These are phyloP conservation scores for Raphanus hybrid DNA, from an alignment of 441 rosid species.

Conservation along the genomic window DNA sequence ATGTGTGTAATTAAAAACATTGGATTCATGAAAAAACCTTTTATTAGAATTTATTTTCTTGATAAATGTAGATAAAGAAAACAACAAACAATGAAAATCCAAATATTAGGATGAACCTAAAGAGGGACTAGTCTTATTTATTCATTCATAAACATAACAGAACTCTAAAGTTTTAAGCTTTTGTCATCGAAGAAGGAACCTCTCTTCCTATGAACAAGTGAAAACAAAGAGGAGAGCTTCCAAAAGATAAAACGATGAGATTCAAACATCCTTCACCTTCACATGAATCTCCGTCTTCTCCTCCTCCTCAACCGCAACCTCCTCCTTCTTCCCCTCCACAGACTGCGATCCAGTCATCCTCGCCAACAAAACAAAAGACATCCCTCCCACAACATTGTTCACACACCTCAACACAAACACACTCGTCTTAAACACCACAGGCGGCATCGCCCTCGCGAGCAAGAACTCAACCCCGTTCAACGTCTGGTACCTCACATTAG, in stretches of 20 bases:
- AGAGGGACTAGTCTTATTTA: constrained; percentile 32
- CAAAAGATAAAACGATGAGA: constrained; percentile 5
- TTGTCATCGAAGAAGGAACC: not conserved
- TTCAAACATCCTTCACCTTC: constrained; percentile 36
- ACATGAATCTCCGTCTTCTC: constrained; percentile 53
- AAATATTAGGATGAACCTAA: constrained; percentile 32
- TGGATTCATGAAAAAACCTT: too few relatives aligned
- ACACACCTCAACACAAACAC: constrained; percentile 70
- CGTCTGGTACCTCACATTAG: constrained; percentile 92
- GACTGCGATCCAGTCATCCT: constrained; percentile 92
- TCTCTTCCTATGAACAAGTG: constrained; percentile 34
- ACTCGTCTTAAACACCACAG: constrained; percentile 64
- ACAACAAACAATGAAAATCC: constrained; percentile 28
- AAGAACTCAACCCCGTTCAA: constrained; percentile 78
- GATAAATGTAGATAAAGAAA: constrained; percentile 10
- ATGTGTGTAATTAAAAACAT: too few relatives aligned
- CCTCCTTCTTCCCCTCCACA: constrained; percentile 47
- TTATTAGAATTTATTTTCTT: not conserved
- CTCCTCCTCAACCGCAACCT: constrained; percentile 27
- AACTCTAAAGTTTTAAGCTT: constrained; percentile 5
- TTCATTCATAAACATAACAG: constrained; percentile 11
- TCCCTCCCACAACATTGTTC: constrained; percentile 83
- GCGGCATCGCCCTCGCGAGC: constrained; percentile 61
- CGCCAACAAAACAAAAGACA: constrained; percentile 84
- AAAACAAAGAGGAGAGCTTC: constrained; percentile 12